Evolutionary conservation across 2,329 filamentous ascomycete species (phyloP).

Genomic region (Botrytis fabae): DNA sequence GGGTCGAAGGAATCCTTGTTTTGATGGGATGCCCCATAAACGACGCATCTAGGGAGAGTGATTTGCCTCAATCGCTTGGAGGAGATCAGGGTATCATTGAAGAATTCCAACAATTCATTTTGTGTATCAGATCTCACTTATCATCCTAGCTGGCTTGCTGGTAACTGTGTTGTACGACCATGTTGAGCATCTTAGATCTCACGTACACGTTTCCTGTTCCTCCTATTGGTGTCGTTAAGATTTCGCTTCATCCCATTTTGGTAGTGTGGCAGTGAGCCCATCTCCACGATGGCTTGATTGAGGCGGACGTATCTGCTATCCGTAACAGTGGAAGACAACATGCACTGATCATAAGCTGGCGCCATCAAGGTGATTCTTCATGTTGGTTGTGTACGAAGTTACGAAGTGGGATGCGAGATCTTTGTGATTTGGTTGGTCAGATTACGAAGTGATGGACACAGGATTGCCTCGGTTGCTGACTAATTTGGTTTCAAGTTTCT

Average conservation of each 20-base stretch:
- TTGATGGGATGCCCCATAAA: constrained; percentile 2
- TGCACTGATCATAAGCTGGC: constrained; percentile 16
- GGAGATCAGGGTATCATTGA: neutral
- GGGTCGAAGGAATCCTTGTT: constrained; percentile 15
- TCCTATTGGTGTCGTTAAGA: neutral
- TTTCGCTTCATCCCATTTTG: constrained; percentile 15
- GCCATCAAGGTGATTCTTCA: neutral
- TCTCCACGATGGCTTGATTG: constrained; percentile 1
- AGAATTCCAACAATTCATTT: neutral
- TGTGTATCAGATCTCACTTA: constrained; percentile 12
- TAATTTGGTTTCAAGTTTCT: neutral
- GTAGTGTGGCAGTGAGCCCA: neutral
- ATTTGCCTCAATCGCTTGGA: constrained; percentile 7
- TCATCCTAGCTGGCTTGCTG: neutral
- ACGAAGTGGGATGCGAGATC: constrained; percentile 13
- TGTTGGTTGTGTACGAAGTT: neutral
- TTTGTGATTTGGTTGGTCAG: constrained; percentile 19
- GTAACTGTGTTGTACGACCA: neutral
- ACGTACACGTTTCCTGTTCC: neutral
- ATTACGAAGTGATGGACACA: constrained; percentile 15
- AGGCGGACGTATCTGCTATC: neutral
- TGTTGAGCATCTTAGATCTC: neutral
- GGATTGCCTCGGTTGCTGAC: constrained; percentile 18
- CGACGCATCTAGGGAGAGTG: constrained; percentile 6
- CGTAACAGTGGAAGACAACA: neutral